Evolutionary conservation across 768 basidiomycete genomes (phyloP).

Genomic region (Leccinum aurantiacum): DNA sequence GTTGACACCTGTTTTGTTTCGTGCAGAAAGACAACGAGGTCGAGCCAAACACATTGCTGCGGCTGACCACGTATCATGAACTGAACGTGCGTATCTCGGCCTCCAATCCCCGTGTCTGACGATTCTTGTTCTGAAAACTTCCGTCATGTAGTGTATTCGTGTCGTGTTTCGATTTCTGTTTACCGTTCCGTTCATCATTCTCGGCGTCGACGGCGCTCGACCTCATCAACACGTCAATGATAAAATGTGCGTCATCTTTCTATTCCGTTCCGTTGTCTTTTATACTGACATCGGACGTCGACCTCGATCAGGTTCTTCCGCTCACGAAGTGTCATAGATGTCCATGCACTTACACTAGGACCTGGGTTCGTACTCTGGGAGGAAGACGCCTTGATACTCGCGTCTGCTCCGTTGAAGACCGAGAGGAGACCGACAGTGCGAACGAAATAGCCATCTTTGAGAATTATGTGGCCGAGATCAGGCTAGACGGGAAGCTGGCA

Average conservation of each 20-base stretch:
- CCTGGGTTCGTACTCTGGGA: too few species aligned
- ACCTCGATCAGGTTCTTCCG: constrained; percentile 21
- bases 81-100: constrained; percentile 60
- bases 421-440: too few species aligned
- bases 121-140: background rate
- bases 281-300: background rate
- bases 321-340: too few species aligned
- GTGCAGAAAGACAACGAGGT: constrained; percentile 58
- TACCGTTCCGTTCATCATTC: constrained; percentile 58
- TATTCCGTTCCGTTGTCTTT: background rate
- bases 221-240: constrained; percentile 35
- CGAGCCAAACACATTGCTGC: constrained; percentile 62
- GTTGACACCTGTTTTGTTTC: background rate
- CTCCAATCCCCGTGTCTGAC: background rate
- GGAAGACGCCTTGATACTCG: too few species aligned
- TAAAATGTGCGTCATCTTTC: background rate
- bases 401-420: too few species aligned
- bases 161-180: constrained; percentile 75
- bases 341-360: too few species aligned
- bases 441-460: constrained; percentile 75
- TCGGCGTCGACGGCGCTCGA: constrained; percentile 68
- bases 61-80: constrained; percentile 79
- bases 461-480: constrained; percentile 98
- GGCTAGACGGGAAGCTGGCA: constrained; percentile 95
- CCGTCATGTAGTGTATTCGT: constrained; percentile 54